Conservation (phyloP, 192 early-diverging fungal genomes). For the Linnemannia exigua region DNA sequence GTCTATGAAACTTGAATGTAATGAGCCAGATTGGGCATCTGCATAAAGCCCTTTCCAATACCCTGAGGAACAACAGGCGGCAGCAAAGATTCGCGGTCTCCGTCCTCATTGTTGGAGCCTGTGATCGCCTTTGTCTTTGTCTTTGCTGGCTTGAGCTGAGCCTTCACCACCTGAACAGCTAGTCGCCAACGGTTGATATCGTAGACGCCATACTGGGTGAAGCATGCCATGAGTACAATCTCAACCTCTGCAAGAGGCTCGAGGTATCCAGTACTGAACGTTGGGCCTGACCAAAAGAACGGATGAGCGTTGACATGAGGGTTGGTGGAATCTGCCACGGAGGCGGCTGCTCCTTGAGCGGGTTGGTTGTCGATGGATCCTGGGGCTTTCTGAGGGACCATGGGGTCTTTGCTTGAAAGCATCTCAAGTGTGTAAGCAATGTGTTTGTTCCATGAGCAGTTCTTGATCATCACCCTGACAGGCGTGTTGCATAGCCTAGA, state of each 20-base stretch:
- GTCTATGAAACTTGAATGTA: constrained; percentile 44
- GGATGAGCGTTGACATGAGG: constrained; percentile 41
- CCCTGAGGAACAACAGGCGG: constrained; percentile 13
- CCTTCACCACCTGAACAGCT: constrained; percentile 59
- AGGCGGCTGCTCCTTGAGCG: constrained; percentile 14
- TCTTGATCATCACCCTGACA: constrained; percentile 70
- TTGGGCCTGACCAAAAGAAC: constrained; percentile 78
- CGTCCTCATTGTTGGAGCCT: not conserved
- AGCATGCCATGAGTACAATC: constrained; percentile 66
- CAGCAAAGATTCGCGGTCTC: not conserved
- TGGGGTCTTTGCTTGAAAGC: constrained; percentile 55
- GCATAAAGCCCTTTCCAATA: constrained; percentile 51
- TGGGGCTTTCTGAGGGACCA: constrained; percentile 26
- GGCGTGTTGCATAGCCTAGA: constrained; percentile 71
- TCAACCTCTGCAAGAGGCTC: constrained; percentile 64
- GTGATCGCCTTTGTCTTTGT: not conserved
- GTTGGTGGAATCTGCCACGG: constrained; percentile 28
- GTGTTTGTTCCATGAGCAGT: constrained; percentile 80
- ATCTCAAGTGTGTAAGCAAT: constrained; percentile 72
- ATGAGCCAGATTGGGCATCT: constrained; percentile 54
- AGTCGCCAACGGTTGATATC: constrained; percentile 85
- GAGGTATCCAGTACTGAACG: constrained; percentile 67
- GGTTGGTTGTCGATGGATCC: constrained; percentile 13
- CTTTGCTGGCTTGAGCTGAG: constrained; percentile 17
- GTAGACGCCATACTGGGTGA: constrained; percentile 75